These are phyloP conservation scores for Thelonectria olida DNA, from an alignment of 2,329 filamentous ascomycete species.

Conservation along the genomic window DNA sequence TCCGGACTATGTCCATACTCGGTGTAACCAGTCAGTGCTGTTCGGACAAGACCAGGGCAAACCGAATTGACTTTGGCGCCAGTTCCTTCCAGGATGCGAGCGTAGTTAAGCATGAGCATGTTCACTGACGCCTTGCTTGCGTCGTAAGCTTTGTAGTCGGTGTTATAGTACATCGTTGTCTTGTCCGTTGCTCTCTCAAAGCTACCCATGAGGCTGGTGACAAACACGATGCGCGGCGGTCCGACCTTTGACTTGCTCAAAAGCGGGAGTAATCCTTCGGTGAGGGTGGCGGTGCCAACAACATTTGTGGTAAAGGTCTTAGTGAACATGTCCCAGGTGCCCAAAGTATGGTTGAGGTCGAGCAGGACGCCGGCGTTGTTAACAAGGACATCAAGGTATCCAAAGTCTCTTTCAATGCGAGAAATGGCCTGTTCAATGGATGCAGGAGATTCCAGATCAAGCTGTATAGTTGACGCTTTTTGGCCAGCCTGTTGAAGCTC, in stretches of 20 bases:
- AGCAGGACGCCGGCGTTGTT: slow-evolving; percentile 45
- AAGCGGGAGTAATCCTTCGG: slow-evolving; percentile 41
- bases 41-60: slow-evolving; percentile 46
- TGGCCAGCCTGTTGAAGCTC: slow-evolving; percentile 31
- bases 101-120: slow-evolving; percentile 46
- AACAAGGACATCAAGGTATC: slow-evolving; percentile 43
- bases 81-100: slow-evolving; percentile 38
- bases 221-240: slow-evolving; percentile 48
- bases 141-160: slow-evolving; percentile 45
- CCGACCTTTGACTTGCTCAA: slow-evolving; percentile 31
- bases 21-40: slow-evolving; percentile 33
- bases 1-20: slow-evolving; percentile 27
- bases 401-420: slow-evolving; percentile 28
- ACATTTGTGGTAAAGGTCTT: slow-evolving; percentile 50
- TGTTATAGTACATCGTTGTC: slow-evolving; percentile 32
- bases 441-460: slow-evolving; percentile 36
- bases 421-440: slow-evolving; percentile 37
- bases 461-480: slow-evolving; percentile 33
- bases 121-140: slow-evolving; percentile 53
- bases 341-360: slow-evolving; percentile 24
- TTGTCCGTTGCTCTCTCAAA: slow-evolving; percentile 39
- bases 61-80: slow-evolving; percentile 45
- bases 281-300: slow-evolving; percentile 39
- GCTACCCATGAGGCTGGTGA: slow-evolving; percentile 47
- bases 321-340: slow-evolving; percentile 45